Evolutionary conservation across 2,329 filamentous ascomycete genomes (phyloP).

Genomic region (Claviceps pazoutovae): DNA sequence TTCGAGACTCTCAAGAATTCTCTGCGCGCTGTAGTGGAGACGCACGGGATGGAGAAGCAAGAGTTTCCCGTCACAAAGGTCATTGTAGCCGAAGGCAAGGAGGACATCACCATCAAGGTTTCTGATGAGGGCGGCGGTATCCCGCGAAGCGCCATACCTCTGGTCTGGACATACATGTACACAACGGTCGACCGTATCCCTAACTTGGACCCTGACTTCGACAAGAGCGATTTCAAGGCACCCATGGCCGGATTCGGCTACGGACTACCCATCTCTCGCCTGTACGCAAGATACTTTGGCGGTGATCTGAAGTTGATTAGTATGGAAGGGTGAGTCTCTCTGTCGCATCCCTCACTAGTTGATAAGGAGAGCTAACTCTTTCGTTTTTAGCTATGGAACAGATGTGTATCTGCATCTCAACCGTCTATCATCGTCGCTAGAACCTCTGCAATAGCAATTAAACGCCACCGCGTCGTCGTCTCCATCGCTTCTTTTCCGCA

Average conservation of each 20-base stretch:
- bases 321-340: conserved; percentile 78
- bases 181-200: conserved; percentile 95
- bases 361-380: neutral
- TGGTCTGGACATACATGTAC: conserved; percentile 99
- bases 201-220: conserved; percentile 89
- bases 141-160: conserved; percentile 76
- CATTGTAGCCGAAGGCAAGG: conserved; percentile 91
- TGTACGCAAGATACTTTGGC: conserved; percentile 95
- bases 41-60: conserved; percentile 86
- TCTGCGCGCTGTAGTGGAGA: conserved; percentile 88
- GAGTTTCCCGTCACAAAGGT: conserved; percentile 95
- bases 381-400: conserved; percentile 65
- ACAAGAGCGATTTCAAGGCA: conserved; percentile 98
- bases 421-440: conserved; percentile 83
- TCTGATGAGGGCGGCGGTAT: conserved; percentile 95
- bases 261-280: conserved; percentile 78
- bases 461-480: conserved; percentile 26
- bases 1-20: conserved; percentile 99
- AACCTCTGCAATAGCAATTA: conserved; percentile 91
- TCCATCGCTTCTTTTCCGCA: conserved; percentile 33
- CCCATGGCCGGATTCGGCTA: conserved; percentile 99
- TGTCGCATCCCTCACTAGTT: neutral
- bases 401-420: conserved; percentile 98
- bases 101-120: conserved; percentile 98
- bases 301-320: conserved; percentile 95